Conservation (phyloP, 306 rosid genomes). For the Senna siamea region DNA sequence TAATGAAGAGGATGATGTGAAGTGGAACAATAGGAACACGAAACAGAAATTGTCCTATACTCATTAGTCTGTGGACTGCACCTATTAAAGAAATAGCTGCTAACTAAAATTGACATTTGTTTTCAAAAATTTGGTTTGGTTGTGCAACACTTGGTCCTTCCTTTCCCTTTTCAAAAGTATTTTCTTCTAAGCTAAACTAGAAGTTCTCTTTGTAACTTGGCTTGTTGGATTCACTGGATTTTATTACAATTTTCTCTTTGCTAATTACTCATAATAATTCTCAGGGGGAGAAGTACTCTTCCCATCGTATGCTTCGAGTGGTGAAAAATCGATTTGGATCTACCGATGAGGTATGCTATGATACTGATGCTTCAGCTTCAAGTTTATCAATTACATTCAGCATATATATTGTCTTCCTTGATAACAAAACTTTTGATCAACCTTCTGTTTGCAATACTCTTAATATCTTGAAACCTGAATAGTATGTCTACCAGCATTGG, state of each 20-base stretch:
- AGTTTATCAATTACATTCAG: not conserved
- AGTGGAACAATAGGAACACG: not conserved
- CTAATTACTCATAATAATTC: conserved; percentile 33
- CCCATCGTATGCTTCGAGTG: conserved; percentile 87
- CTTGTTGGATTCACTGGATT: conserved; percentile 16
- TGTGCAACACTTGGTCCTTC: not conserved
- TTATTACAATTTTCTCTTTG: conserved; percentile 26
- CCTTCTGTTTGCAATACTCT: not conserved
- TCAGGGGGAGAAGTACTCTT: conserved; percentile 89
- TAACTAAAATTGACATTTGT: not conserved
- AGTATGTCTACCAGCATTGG: not conserved
- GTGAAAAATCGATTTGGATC: conserved; percentile 97
- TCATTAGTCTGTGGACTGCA: not conserved
- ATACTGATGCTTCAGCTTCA: conserved; percentile 8
- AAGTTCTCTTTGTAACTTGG: conserved; percentile 21
- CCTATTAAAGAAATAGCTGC: not conserved
- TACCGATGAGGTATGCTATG: conserved; percentile 73
- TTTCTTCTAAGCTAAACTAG: conserved; percentile 19
- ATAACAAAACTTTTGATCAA: conserved; percentile 6
- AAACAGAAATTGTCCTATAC: not conserved
- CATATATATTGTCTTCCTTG: conserved; percentile 26
- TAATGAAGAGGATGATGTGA: conserved; percentile 7
- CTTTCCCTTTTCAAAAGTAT: conserved; percentile 5
- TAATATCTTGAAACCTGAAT: conserved; percentile 21
- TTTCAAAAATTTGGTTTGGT: conserved; percentile 15